Evolutionary conservation across 208 protist genomes (phyloP).

Genomic region (Crithidia fasciculata): DNA sequence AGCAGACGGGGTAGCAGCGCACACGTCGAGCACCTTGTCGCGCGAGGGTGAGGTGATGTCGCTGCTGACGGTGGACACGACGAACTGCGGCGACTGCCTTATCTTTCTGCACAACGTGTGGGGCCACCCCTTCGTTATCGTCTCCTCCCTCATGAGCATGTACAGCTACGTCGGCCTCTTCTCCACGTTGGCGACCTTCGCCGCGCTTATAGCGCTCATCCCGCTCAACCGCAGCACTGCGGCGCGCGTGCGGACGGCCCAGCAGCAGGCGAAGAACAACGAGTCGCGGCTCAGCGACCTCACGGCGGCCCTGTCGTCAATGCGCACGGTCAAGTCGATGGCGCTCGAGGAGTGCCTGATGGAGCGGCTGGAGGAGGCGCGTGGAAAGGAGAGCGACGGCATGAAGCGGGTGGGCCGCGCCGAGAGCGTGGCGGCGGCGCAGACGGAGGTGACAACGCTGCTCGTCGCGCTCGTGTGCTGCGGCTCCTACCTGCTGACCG

Average conservation of each 20-base stretch:
- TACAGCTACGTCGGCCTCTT: conserved; percentile 71
- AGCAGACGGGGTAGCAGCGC: conserved; percentile 1
- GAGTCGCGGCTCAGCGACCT: conserved; percentile 64
- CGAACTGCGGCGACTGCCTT: conserved; percentile 63
- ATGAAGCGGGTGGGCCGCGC: conserved; percentile 42
- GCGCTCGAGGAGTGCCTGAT: conserved; percentile 57
- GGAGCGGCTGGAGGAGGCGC: conserved; percentile 41
- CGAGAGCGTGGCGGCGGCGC: conserved; percentile 51
- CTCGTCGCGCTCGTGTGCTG: conserved; percentile 69
- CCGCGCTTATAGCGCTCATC: conserved; percentile 50
- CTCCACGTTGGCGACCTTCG: conserved; percentile 59
- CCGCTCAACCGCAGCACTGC: conserved; percentile 63
- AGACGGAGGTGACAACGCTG: conserved; percentile 66
- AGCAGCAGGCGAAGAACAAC: conserved; percentile 57
- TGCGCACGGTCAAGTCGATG: conserved; percentile 83
- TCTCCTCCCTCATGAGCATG: conserved; percentile 64
- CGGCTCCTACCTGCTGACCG: conserved; percentile 60
- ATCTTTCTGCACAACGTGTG: conserved; percentile 83
- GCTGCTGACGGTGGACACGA: conserved; percentile 69
- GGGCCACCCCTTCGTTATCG: conserved; percentile 68
- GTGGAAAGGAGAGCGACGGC: conserved; percentile 52
- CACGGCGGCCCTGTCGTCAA: conserved; percentile 55
- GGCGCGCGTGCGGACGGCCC: conserved; percentile 51
- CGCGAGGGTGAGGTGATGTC: conserved; percentile 63
- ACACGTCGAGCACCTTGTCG: conserved; percentile 20